Percentiles rank a stretch among this genome's conserved stretches.
Evolutionary conservation across 495 filamentous ascomycete genomes (phyloP).

Genomic region (Penicillium ochrochloron): DNA sequence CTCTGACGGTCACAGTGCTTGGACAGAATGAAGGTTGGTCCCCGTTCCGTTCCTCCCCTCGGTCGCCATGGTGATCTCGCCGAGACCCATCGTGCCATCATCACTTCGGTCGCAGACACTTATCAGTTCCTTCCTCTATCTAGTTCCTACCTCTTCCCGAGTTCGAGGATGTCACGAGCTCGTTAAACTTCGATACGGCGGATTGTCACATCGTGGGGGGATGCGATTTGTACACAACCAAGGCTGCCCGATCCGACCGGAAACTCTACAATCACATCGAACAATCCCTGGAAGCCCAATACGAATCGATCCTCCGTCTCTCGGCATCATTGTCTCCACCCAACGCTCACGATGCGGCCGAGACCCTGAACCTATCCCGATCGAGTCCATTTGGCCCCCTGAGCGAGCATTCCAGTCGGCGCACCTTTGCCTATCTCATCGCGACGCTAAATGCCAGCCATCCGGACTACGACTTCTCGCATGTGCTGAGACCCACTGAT

Average conservation of each 20-base stretch:
- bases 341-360: slow-evolving; percentile 56
- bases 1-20: background rate
- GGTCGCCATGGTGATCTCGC: slow-evolving; percentile 17
- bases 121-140: slow-evolving; percentile 1
- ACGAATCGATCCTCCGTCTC: slow-evolving; percentile 82
- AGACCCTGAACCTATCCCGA: slow-evolving; percentile 73
- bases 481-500: slow-evolving; percentile 83
- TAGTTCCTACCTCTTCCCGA: slow-evolving; percentile 91
- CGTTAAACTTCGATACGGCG: slow-evolving; percentile 90
- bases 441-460: slow-evolving; percentile 97
- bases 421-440: slow-evolving; percentile 94
- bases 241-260: slow-evolving; percentile 91
- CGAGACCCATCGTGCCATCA: slow-evolving; percentile 11
- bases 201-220: slow-evolving; percentile 88
- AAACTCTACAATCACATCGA: slow-evolving; percentile 96
- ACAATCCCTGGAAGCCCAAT: slow-evolving; percentile 81
- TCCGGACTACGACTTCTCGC: slow-evolving; percentile 96
- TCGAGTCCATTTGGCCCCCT: slow-evolving; percentile 90
- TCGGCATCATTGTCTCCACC: slow-evolving; percentile 82
- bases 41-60: slow-evolving; percentile 2
- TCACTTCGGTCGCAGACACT: slow-evolving; percentile 8
- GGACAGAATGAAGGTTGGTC: slow-evolving; percentile 35
- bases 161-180: slow-evolving; percentile 84
- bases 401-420: slow-evolving; percentile 81
- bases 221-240: slow-evolving; percentile 96